A percentile compares a stretch with the other conserved stretches of the same genome.
phyloP scores from a whole-genome alignment of 2,329 filamentous ascomycete species.

The Trichophyton simii region DNA sequence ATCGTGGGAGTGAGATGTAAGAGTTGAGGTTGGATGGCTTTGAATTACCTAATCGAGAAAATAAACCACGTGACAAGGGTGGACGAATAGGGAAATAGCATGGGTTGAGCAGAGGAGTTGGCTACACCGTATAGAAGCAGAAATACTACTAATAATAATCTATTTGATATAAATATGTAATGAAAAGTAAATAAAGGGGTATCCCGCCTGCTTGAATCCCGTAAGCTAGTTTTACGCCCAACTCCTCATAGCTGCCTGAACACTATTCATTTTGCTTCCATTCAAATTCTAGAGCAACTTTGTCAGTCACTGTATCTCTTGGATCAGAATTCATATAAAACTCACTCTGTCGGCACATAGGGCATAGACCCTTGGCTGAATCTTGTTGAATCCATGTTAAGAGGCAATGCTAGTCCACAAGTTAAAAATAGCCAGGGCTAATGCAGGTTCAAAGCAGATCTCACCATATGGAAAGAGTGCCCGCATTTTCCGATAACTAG shows the following conservation, averaged over 20 bases:
- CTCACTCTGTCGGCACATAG: constrained; percentile 92
- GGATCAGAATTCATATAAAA: neutral
- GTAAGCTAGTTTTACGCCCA: neutral
- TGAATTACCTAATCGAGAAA: neutral
- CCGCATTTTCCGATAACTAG: constrained; percentile 91
- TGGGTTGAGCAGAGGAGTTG: no score
- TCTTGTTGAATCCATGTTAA: constrained; percentile 94
- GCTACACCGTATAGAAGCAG: no score
- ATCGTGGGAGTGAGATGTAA: neutral
- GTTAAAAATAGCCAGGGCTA: constrained; percentile 6
- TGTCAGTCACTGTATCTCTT: constrained; percentile 9
- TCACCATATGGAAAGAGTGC: constrained; percentile 94
- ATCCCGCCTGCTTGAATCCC: neutral
- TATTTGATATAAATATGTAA: neutral
- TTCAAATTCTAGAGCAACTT: constrained; percentile 36
- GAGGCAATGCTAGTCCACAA: constrained; percentile 65
- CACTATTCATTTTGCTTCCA: constrained; percentile 34
- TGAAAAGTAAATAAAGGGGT: neutral
- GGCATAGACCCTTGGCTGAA: constrained; percentile 81
- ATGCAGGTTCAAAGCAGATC: constrained; percentile 10
- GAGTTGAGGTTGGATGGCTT: neutral
- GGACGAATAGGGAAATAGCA: no score
- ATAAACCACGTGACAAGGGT: neutral
- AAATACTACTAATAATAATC: no score
- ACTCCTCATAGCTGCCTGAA: neutral